These are phyloP conservation scores for Xanthoconium purpureum DNA, from an alignment of 768 basidiomycete genomes.

Conservation along the genomic window DNA sequence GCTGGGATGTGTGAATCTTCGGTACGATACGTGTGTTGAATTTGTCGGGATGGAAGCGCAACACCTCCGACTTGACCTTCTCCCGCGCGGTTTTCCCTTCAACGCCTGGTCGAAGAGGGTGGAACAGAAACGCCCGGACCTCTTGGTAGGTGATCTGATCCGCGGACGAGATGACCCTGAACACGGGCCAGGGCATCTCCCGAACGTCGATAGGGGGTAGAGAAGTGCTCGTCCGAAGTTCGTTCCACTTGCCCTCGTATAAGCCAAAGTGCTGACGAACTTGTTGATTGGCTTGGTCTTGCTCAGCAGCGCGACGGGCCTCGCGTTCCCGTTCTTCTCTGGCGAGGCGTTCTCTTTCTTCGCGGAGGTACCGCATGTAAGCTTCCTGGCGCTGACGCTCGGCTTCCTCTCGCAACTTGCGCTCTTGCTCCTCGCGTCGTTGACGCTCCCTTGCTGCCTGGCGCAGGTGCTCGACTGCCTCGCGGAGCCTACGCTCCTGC, in stretches of 20 bases:
- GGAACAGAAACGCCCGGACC: constrained; percentile 41
- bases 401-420: constrained; percentile 13
- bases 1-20: constrained; percentile 35
- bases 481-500: constrained; percentile 6
- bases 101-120: constrained; percentile 29
- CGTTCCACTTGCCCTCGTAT: constrained; percentile 39
- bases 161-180: constrained; percentile 19
- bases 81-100: constrained; percentile 35
- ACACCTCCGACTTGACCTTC: constrained; percentile 41
- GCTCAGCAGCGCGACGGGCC: constrained; percentile 21
- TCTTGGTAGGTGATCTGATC: constrained; percentile 35
- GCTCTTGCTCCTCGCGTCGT: constrained; percentile 6
- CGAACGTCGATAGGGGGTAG: constrained; percentile 25
- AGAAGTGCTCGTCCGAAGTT: constrained; percentile 25
- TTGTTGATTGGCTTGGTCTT: not conserved
- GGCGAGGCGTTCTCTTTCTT: constrained; percentile 16
- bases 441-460: constrained; percentile 3
- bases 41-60: constrained; percentile 58
- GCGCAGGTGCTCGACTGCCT: constrained; percentile 3
- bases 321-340: constrained; percentile 18
- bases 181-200: constrained; percentile 46
- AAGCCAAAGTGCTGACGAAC: constrained; percentile 13
- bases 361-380: constrained; percentile 2
- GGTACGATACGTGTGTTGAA: constrained; percentile 38
- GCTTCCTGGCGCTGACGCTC: constrained; percentile 10